Percentiles rank a stretch among this genome's conserved stretches.
Conservation (phyloP, 2,329 filamentous ascomycete species). For the Colletotrichum ledebouriae region DNA sequence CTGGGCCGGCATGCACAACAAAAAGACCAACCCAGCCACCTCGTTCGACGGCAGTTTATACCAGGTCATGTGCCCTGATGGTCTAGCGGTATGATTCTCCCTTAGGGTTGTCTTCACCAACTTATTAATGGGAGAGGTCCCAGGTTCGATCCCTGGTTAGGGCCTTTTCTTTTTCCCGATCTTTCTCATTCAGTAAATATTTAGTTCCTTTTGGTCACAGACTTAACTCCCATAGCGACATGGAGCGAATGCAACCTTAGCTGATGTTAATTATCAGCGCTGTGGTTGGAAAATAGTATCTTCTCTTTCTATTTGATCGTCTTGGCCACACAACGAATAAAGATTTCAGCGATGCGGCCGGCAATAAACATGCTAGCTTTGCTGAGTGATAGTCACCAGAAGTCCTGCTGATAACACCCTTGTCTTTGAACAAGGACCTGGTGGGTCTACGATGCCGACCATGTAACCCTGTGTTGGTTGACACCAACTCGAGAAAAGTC, state of each 20-base stretch:
- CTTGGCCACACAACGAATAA: too few relatives aligned
- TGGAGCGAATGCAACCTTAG: too few relatives aligned
- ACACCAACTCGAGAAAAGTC: background rate
- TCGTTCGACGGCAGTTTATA: accelerated
- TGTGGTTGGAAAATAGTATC: too few relatives aligned
- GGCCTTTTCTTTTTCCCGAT: background rate
- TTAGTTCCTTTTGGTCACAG: too few relatives aligned
- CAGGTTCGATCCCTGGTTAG: slow-evolving; percentile 33
- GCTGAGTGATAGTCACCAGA: too few relatives aligned
- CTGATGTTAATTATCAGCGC: too few relatives aligned
- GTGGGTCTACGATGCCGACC: background rate
- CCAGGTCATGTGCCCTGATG: too few relatives aligned
- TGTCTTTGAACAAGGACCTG: background rate
- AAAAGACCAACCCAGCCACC: accelerated
- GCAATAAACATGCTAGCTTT: too few relatives aligned
- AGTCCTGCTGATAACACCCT: too few relatives aligned
- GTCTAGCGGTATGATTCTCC: slow-evolving; percentile 35
- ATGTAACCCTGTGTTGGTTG: slow-evolving; percentile 2
- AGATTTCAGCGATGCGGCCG: too few relatives aligned
- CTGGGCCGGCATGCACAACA: background rate
- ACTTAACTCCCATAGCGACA: too few relatives aligned
- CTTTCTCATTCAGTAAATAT: background rate
- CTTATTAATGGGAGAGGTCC: background rate
- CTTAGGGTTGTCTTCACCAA: slow-evolving; percentile 4
- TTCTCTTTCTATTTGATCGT: too few relatives aligned